Base-by-base conservation (phyloP, 2,329 filamentous ascomycete species). In the Lecanicillium sp. region DNA sequence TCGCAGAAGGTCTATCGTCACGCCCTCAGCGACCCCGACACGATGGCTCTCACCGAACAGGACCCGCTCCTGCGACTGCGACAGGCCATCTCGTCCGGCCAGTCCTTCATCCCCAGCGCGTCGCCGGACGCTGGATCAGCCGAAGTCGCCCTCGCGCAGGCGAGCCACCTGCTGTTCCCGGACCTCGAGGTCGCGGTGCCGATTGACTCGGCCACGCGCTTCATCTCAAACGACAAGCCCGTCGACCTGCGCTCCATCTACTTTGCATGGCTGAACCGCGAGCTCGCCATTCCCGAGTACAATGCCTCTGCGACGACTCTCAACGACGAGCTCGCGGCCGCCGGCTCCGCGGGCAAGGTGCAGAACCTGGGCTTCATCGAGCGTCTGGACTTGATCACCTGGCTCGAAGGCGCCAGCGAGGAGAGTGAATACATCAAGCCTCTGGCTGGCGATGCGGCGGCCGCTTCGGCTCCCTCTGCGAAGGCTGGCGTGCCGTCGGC, bases 181-280 rank as follows among this genome's bases (percentile, higher is more conserved):
- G 74, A 74, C 36, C 58, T 66, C 38, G 72, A 75, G 44, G 69
- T 79, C 40, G 71, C 79, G 5, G 72, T 94, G 42, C 70, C 82
- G 1, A 75, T 95, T 48, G 79, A 77, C 36, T 73, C 75, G 12
- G 72, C 81, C 9, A 98, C 92, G 49, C 87, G 92, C 52, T 97
- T 97, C 68, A 74, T 85, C 44, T 89, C 87, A n/a, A 75, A 77
- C 42, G 77, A 76, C 51, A 72, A 77, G 40, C 73, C 83, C 4
- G 81, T 95, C 53, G 87, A 96, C 58, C 71, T 98, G 50, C 87
- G 92, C 57, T 92, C 84, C 59, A 90, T 96, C 63, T 96, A 90
- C 69, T 95, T 97, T 57, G 88, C 88, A 40, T 98, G 88, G 87
- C 72, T 86, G 54, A 94, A 96, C 65, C 87, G 88, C 60, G 90